phyloP scores from a whole-genome alignment of 345 rosid genomes.

The Gynandropsis gynandra region DNA sequence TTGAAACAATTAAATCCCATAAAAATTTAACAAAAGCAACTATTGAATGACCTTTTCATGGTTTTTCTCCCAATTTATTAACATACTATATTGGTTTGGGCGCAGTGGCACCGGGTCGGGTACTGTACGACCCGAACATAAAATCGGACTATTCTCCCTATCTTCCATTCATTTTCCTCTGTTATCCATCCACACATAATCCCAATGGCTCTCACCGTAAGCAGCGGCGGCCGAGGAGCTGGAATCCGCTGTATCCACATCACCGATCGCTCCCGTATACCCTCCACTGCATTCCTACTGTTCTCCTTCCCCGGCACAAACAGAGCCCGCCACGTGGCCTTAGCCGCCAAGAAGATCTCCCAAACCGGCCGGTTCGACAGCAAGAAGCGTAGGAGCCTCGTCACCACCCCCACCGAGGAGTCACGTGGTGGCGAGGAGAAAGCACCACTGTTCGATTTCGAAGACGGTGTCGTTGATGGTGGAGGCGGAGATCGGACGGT shows the following conservation, averaged over 20 bases:
- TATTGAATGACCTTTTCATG: too few species aligned
- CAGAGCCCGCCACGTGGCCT: slow-evolving; percentile 36
- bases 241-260: slow-evolving; percentile 29
- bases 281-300: slow-evolving; percentile 15
- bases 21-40: too few species aligned
- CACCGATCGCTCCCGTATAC: slow-evolving; percentile 13
- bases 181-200: slow-evolving; percentile 26
- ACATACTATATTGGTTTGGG: too few species aligned
- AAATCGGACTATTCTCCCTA: slow-evolving; percentile 11
- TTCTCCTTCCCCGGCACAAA: slow-evolving; percentile 25
- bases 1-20: too few species aligned
- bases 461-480: slow-evolving; percentile 20
- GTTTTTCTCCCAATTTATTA: too few species aligned
- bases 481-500: slow-evolving; percentile 17
- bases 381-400: slow-evolving; percentile 41
- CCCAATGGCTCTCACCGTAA: slow-evolving; percentile 45
- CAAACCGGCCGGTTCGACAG: slow-evolving; percentile 68
- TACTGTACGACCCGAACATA: slow-evolving; percentile 1
- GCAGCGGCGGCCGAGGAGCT: slow-evolving; percentile 36
- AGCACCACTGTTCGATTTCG: slow-evolving; percentile 25
- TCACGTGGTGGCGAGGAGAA: slow-evolving; percentile 15
- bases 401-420: slow-evolving; percentile 33
- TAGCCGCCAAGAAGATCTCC: slow-evolving; percentile 54
- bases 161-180: slow-evolving; percentile 20
- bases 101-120: background rate